Percentiles rank a stretch among this genome's conserved stretches.
These are phyloP conservation scores for Trichothecium roseum DNA, from an alignment of 2,329 filamentous ascomycete species.

Conservation along the genomic window DNA sequence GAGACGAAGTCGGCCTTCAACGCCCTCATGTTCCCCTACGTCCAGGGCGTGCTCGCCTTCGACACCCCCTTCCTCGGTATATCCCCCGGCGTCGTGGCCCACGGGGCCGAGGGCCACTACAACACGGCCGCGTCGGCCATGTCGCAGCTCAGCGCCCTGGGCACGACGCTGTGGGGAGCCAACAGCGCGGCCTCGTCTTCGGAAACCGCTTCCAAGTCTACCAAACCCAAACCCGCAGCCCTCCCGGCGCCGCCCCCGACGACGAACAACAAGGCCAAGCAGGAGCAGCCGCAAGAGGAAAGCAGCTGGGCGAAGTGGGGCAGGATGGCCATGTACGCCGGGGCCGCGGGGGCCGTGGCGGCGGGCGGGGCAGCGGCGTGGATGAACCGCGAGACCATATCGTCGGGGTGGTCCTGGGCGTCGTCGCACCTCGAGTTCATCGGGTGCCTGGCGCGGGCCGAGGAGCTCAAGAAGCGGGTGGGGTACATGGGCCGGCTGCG, in stretches of 20 bases:
- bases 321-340: constrained; percentile 75
- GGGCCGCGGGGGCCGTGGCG: constrained; percentile 71
- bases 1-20: constrained; percentile 28
- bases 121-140: constrained; percentile 57
- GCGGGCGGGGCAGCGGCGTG: constrained; percentile 81
- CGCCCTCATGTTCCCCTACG: constrained; percentile 81
- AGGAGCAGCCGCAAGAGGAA: constrained; percentile 3
- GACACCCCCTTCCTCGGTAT: constrained; percentile 89
- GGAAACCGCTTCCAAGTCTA: constrained; percentile 16
- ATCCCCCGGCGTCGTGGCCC: constrained; percentile 70
- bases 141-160: constrained; percentile 57
- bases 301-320: constrained; percentile 68
- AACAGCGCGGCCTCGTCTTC: constrained; percentile 7
- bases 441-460: constrained; percentile 73
- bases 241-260: constrained; percentile 18
- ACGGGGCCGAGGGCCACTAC: constrained; percentile 80
- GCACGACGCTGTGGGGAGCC: constrained; percentile 56
- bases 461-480: constrained; percentile 69
- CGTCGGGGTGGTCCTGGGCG: constrained; percentile 69
- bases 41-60: constrained; percentile 83
- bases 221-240: constrained; percentile 13
- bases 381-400: constrained; percentile 71
- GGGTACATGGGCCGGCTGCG: constrained; percentile 55
- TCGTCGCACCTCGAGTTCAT: constrained; percentile 90
- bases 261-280: constrained; percentile 10